Evolutionary conservation across 495 filamentous ascomycete species (phyloP), one percentile per base, ranked within the genome.

Genomic region (Penicillium simplicissimum): DNA sequence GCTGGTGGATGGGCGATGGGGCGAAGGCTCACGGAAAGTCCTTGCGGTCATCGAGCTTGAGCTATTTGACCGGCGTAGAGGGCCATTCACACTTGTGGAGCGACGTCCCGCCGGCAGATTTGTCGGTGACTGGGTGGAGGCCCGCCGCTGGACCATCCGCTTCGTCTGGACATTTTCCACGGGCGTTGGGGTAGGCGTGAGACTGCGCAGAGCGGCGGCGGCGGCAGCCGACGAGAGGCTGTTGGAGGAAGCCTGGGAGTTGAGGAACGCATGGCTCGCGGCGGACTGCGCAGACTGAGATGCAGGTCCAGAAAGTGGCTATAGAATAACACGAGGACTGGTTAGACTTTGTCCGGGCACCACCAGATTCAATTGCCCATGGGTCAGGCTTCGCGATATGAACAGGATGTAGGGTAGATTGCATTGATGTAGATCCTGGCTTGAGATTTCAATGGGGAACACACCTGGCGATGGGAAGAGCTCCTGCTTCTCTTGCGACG

Each of bases 101-200:
- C 65, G 64, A 31, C 78, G 73, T 57, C 76, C 76, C 17, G 68
- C 64, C 11, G 74, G 63, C 21, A 76, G 74, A 60, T 84, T 87
- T 48, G 80, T 79, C 40, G 83, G 78, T 17, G 92, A 93, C 15
- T 91, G 88, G 51, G 81, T 69, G 9, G 91, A 96, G 25, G 80
- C 76, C 61, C 85, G 84, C 45, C 93, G 85, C 64, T 89, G 86
- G 58, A 87, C 65, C 70, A 91, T 95, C 57, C 93, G 90, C 73
- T 92, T 96, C 0, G 93, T 96, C 72, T 93, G 86, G 33, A 96
- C 85, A 76, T 93, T 84, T 67, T 85, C 90, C 40, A 96, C 87
- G 19, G 83, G 82, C 14, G 85, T 90, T 43, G 93, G 93, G 31
- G 89, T 88, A 34, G 86, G 85, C 7, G 91, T 86, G 63, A 87